Evolutionary conservation across 495 filamentous ascomycete genomes (phyloP), one percentile per base, ranked within the genome.

Genomic region (Friedmanniomyces simplex): DNA sequence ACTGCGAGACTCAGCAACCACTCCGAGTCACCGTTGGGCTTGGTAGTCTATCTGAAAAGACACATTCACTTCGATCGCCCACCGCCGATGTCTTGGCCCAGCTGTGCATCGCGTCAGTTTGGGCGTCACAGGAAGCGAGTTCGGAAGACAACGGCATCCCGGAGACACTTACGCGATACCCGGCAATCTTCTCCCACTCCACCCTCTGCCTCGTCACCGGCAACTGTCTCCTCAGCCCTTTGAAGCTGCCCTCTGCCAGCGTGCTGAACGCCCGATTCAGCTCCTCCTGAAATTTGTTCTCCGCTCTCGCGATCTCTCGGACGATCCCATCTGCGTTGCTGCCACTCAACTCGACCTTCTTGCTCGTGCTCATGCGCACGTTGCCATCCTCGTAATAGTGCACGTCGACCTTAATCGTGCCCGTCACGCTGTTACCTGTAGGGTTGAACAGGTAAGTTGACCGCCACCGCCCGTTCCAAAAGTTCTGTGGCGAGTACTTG

Each of bases 331-430:
- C 75, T 7, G 88, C 88, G 2, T 80, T 81, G 10, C 77, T 71
- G 2, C 79, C 79, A n/a, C 78, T 77, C 2, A 76, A 61, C 25
- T 74, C 72, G 25, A 94, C 64, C 4, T 85, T 77, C 75, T 96
- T 96, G 63, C 76, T 83, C 13, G 91, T 96, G 58, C 88, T 77
- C 43, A 99, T 78, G 1, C 93, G 82, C 45, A 99, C 94, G 66
- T 99, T 99, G 41, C 94, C 94, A 72, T 99, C 94, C 73, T 99
- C 94, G 77, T 97, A 99, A 80, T 99, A 99, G 77, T 99, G 94
- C 46, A 99, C 91, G 67, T 93, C 87, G 34, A 90, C 85, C 62
- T 86, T 86, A 67, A 91, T 79, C 53, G 72, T 75, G 52, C 87
- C 87, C 12, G 78, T 75, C 13, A 91, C 73, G 46, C 70, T 78